Evolutionary conservation across 441 rosid genomes (phyloP), one percentile per base, ranked within the genome.

Genomic region (Populus hybrid): DNA sequence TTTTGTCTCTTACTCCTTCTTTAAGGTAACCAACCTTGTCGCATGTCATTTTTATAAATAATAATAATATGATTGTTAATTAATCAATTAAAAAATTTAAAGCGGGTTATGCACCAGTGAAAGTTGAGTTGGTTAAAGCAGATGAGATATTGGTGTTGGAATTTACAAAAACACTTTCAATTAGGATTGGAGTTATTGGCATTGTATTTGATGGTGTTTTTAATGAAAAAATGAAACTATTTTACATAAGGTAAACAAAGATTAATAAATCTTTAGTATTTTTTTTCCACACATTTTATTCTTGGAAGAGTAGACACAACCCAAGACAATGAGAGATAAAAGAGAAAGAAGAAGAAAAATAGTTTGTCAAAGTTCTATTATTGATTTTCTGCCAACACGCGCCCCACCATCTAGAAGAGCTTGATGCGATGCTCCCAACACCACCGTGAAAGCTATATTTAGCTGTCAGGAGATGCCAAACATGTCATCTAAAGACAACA

Each of bases 151-250:
- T 96, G 79, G 91, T 93, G 73, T 78, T 96, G 81, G 97, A 93
- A 78, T 96, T 94, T 78, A 65, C 78, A 42, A 91, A 85, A 78
- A 70, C 21, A 10, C 91, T 94, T 75, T 91, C 91, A 0, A 72
- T 79, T 63, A 93, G 95, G n/a, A 21, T 79, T 5, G 99, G 97
- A 61, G 85, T 86, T 82, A 81, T 96, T 74, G 78, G 79, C 50
- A 84, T 90, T 20, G 82, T 68, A 1, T 96, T 91, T 80, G 88
- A 83, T 32, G 98, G 96, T 32, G 81, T 83, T 34, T 85, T 94
- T 28, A 96, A 87, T 80, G 97, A 96, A 34, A 90, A 82, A 85
- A 90, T 93, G 97, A 96, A 90, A 75, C 98, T 96, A 0, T 93
- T 96, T 78, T 96, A 94, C 72, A 88, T 87, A 85, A 93, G 98